phyloP scores from a whole-genome alignment of 73 alveolate genomes.

The Tetrahymena borealis region DNA sequence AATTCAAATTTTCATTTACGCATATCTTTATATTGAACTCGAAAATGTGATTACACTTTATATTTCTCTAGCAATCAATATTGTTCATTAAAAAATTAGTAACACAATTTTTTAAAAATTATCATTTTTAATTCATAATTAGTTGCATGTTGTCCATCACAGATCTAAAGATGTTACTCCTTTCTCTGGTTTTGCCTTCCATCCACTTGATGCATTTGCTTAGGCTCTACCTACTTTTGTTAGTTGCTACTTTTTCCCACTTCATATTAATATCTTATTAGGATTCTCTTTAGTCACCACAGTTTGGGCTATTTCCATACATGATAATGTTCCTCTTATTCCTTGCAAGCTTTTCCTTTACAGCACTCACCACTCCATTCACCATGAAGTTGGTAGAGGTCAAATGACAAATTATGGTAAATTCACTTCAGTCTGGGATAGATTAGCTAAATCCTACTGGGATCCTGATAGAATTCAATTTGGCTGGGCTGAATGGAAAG shows the following conservation, averaged over 20 bases:
- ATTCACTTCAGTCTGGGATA: conserved; percentile 58
- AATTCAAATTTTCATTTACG: too few relatives aligned
- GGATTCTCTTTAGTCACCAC: conserved; percentile 39
- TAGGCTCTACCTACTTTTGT: conserved; percentile 50
- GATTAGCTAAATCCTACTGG: conserved; percentile 50
- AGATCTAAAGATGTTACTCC: conserved; percentile 50
- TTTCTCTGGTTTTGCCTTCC: conserved; percentile 55
- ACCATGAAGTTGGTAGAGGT: conserved; percentile 51
- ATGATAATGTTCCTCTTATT: conserved; percentile 54
- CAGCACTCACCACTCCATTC: conserved; percentile 52
- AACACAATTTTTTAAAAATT: too few relatives aligned
- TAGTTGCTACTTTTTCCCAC: conserved; percentile 42
- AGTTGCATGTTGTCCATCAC: conserved; percentile 51
- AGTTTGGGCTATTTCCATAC: conserved; percentile 52
- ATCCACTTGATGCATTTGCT: conserved; percentile 59
- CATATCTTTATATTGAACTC: too few relatives aligned
- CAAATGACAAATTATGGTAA: conserved; percentile 43
- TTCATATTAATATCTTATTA: conserved; percentile 33
- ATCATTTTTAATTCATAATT: background rate
- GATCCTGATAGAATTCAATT: conserved; percentile 50
- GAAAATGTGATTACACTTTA: too few relatives aligned
- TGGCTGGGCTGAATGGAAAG: conserved; percentile 32
- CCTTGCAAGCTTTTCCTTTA: conserved; percentile 51
- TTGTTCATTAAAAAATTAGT: too few relatives aligned
- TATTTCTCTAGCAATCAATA: too few relatives aligned